Evolutionary conservation across 495 filamentous ascomycete species (phyloP).

Genomic region (Aspergillus olivimuriae): DNA sequence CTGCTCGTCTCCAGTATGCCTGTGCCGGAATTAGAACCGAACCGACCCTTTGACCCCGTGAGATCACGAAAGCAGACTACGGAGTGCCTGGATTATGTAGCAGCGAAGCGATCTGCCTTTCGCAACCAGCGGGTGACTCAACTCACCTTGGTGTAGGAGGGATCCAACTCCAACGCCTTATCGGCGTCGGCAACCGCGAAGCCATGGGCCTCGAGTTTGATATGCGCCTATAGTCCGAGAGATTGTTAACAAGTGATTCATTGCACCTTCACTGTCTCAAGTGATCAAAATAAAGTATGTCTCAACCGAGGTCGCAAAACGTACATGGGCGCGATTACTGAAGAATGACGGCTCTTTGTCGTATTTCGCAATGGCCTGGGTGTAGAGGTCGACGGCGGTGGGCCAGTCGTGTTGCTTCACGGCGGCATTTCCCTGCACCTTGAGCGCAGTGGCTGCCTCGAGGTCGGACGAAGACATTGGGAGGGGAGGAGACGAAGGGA

Average conservation of each 20-base stretch:
- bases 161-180: slow-evolving; percentile 88
- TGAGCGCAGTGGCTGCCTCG: slow-evolving; percentile 72
- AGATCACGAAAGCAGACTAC: no score
- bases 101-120: no score
- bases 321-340: slow-evolving; percentile 88
- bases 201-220: slow-evolving; percentile 92
- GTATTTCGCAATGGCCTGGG: slow-evolving; percentile 81
- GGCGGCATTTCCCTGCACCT: slow-evolving; percentile 91
- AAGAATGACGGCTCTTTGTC: slow-evolving; percentile 82
- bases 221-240: slow-evolving; percentile 61
- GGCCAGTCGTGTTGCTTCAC: slow-evolving; percentile 86
- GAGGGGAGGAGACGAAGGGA: slow-evolving; percentile 4
- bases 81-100: no score
- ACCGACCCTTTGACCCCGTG: no score
- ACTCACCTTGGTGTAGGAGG: slow-evolving; percentile 74
- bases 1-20: slow-evolving; percentile 93
- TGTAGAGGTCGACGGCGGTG: slow-evolving; percentile 77
- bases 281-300: background rate
- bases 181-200: slow-evolving; percentile 88
- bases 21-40: no score
- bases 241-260: background rate
- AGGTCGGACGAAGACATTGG: slow-evolving; percentile 44
- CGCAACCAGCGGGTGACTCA: background rate
- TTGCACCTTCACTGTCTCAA: no score
- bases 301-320: slow-evolving; percentile 12